These are phyloP conservation scores for Chlorella sp. DNA, from an alignment of 139 green algal species.

Conservation along the genomic window DNA sequence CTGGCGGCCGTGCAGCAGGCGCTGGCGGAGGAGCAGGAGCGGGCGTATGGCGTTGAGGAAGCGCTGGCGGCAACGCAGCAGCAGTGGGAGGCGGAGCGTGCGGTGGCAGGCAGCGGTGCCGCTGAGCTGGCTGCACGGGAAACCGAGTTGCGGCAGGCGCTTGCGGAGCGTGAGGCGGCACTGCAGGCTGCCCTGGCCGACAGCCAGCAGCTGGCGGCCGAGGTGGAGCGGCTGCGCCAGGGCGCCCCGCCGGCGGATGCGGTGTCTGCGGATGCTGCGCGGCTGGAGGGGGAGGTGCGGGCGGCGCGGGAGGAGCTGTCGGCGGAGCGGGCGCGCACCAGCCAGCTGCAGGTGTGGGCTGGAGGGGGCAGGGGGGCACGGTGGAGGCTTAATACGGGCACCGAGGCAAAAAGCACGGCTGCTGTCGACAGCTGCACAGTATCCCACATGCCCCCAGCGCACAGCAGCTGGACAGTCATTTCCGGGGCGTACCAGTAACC, in stretches of 20 bases:
- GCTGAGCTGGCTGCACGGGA: background rate
- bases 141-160: constrained; percentile 8
- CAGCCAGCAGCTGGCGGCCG: background rate
- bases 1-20: constrained; percentile 1
- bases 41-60: background rate
- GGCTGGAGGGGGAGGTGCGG: constrained; percentile 21
- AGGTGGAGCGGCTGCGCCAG: background rate
- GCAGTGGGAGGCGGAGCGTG: background rate
- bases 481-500: too few relatives aligned
- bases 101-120: background rate
- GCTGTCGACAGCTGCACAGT: too few relatives aligned
- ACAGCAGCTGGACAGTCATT: too few relatives aligned
- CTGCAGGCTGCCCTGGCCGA: constrained; percentile 13
- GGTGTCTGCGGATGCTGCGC: background rate
- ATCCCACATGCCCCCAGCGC: too few relatives aligned
- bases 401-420: too few relatives aligned
- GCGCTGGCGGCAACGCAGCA: background rate
- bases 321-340: background rate
- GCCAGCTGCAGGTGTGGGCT: background rate
- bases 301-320: background rate
- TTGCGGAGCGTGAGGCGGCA: background rate
- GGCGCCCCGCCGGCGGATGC: background rate
- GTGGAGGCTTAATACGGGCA: too few relatives aligned
- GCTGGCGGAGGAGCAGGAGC: background rate
- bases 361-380: background rate